Conservation (phyloP, 2,329 filamentous ascomycete genomes). For the Claviceps purpurea region DNA sequence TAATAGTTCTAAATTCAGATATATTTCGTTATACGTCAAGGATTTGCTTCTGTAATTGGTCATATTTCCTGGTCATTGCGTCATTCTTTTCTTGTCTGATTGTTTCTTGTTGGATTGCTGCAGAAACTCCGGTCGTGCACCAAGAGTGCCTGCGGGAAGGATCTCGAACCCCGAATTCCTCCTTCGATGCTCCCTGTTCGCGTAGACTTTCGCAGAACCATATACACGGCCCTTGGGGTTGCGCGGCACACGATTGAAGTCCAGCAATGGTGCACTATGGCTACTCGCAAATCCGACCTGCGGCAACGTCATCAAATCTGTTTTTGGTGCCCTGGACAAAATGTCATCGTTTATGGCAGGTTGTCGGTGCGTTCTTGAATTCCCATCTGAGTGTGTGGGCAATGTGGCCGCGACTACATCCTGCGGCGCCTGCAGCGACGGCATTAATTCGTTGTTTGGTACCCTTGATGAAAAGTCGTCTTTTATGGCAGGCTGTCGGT, state of each 20-base stretch:
- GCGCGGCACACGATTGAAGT: not conserved
- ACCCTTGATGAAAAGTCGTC: too few species aligned
- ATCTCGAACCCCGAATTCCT: conserved; percentile 7
- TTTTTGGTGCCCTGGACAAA: not conserved
- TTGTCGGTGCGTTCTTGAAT: not conserved
- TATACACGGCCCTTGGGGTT: not conserved
- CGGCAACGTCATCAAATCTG: not conserved
- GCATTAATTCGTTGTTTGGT: too few species aligned
- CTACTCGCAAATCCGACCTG: not conserved
- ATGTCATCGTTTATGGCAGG: not conserved
- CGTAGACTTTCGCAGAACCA: conserved; percentile 7
- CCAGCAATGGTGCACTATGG: not conserved
- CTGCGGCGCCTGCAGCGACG: too few species aligned
- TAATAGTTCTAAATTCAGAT: not conserved
- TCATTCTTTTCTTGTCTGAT: not conserved
- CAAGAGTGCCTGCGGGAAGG: conserved; percentile 6
- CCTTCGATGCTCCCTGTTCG: conserved; percentile 3
- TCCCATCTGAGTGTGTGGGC: not conserved
- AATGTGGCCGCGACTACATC: not conserved
- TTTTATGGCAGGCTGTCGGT: too few species aligned
- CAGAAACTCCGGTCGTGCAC: conserved; percentile 4
- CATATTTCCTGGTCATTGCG: not conserved
- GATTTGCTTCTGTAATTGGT: not conserved
- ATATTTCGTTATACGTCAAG: not conserved
- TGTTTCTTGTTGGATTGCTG: not conserved